A percentile compares a stretch with the other conserved stretches of the same genome.
Evolutionary conservation across 1,139 yeast genomes (phyloP).

Genomic region (Yamadazyma sp.): DNA sequence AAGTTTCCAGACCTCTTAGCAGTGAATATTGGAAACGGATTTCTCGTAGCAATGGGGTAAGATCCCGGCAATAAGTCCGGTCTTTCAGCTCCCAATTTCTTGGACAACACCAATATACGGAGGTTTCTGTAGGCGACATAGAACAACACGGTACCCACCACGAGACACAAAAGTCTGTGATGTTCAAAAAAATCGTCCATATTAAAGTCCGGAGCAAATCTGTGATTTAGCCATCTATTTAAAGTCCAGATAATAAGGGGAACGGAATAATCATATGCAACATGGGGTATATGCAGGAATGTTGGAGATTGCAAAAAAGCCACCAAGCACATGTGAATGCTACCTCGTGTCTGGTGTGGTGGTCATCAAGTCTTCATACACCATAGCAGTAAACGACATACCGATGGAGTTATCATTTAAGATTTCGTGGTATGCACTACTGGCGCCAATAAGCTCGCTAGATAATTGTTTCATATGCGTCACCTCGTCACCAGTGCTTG

Average conservation of each 20-base stretch:
- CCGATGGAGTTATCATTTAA: slow-evolving; percentile 41
- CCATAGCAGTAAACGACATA: slow-evolving; percentile 15
- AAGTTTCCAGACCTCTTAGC: slow-evolving; percentile 12
- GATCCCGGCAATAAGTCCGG: slow-evolving; percentile 13
- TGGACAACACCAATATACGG: slow-evolving; percentile 4
- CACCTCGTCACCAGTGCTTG: slow-evolving; percentile 24
- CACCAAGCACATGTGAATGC: too few species aligned
- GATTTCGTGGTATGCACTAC: slow-evolving; percentile 44
- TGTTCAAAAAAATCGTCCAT: neutral
- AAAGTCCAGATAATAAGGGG: too few species aligned
- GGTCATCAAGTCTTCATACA: neutral
- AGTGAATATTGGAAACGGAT: slow-evolving; percentile 12
- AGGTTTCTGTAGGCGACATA: slow-evolving; percentile 4
- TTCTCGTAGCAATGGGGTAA: slow-evolving; percentile 18
- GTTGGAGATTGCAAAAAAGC: too few species aligned
- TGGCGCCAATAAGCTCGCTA: slow-evolving; percentile 41
- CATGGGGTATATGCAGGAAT: too few species aligned
- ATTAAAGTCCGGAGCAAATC: neutral
- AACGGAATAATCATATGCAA: too few species aligned
- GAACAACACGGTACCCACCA: neutral
- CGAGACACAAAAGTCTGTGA: neutral
- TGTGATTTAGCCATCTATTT: neutral
- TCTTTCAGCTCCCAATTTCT: slow-evolving; percentile 18
- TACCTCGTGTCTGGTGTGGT: neutral
- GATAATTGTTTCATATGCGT: slow-evolving; percentile 37